phyloP scores from a whole-genome alignment of 106 monocot genomes.

The Agapanthus africanus region DNA sequence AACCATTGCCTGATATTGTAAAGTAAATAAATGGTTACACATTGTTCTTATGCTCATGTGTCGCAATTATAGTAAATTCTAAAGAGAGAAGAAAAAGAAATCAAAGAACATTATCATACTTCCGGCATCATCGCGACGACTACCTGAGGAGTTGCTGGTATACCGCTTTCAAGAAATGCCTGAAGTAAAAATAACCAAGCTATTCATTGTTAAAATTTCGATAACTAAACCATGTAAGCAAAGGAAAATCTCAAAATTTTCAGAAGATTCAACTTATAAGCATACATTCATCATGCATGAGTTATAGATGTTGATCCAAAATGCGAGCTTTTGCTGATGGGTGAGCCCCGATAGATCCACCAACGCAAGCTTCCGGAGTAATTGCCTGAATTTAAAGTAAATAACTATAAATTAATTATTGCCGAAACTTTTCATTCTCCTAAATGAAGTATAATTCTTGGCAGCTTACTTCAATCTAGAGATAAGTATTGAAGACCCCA shows the following conservation, averaged over 20 bases:
- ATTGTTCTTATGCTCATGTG: no score
- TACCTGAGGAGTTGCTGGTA: conserved; percentile 73
- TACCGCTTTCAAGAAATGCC: conserved; percentile 78
- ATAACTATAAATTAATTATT: no score
- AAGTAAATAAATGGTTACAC: neutral
- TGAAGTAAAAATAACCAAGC: conserved; percentile 19
- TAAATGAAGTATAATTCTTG: no score
- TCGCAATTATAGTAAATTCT: no score
- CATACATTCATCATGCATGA: conserved; percentile 99
- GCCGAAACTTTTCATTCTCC: no score
- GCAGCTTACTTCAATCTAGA: conserved; percentile 58
- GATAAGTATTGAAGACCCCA: conserved; percentile 22
- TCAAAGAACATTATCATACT: no score
- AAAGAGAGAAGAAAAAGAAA: no score
- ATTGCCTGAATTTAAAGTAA: conserved; percentile 47
- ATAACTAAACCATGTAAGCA: no score
- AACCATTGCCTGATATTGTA: conserved; percentile 59
- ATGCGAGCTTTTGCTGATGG: conserved; percentile 91
- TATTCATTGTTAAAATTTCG: no score
- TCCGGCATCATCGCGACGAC: conserved; percentile 73
- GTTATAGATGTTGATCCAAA: conserved; percentile 97
- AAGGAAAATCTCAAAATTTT: no score
- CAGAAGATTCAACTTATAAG: neutral
- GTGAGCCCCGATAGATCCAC: conserved; percentile 58
- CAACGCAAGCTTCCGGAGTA: conserved; percentile 52